A percentile compares a stretch with the other conserved stretches of the same genome.
phyloP scores from a whole-genome alignment of 2,329 filamentous ascomycete species.

The Rachicladosporium sp. region DNA sequence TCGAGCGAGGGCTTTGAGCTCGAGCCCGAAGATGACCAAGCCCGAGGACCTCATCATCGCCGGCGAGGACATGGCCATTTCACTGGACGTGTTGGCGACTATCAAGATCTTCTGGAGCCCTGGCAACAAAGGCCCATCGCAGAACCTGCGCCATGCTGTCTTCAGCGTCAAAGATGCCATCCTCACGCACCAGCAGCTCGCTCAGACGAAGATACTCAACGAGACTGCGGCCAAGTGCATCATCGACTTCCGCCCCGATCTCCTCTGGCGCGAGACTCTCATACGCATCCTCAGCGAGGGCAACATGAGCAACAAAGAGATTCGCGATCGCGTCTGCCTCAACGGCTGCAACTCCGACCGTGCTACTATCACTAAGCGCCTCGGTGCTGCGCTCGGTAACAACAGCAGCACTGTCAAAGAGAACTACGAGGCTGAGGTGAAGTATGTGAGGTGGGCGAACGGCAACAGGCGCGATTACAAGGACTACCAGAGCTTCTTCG shows the following conservation, averaged over 20 bases:
- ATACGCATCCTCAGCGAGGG: conserved; percentile 22
- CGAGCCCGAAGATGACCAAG: neutral
- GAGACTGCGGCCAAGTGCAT: conserved; percentile 21
- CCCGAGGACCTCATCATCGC: conserved; percentile 20
- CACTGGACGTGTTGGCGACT: conserved; percentile 12
- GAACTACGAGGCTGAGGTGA: conserved; percentile 9
- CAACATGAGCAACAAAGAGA: conserved; percentile 20
- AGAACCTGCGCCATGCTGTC: conserved; percentile 18
- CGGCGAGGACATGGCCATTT: conserved; percentile 13
- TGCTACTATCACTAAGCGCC: conserved; percentile 25
- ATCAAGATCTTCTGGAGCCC: conserved; percentile 23
- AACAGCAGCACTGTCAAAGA: conserved; percentile 19
- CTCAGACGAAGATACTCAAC: conserved; percentile 15
- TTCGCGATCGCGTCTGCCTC: conserved; percentile 22
- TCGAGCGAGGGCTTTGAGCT: too few relatives aligned
- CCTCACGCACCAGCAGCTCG: conserved; percentile 20
- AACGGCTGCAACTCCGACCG: conserved; percentile 24
- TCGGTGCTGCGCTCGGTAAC: conserved; percentile 22
- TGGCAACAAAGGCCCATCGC: conserved; percentile 20
- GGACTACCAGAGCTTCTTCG: conserved; percentile 17
- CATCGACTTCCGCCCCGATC: conserved; percentile 25
- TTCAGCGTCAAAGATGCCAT: conserved; percentile 23
- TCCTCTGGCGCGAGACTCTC: conserved; percentile 23
- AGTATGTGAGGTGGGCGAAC: conserved; percentile 11
- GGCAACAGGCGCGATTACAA: conserved; percentile 16